These are phyloP conservation scores for Parafenestella ontariensis DNA, from an alignment of 2,329 filamentous ascomycete species.

Conservation along the genomic window DNA sequence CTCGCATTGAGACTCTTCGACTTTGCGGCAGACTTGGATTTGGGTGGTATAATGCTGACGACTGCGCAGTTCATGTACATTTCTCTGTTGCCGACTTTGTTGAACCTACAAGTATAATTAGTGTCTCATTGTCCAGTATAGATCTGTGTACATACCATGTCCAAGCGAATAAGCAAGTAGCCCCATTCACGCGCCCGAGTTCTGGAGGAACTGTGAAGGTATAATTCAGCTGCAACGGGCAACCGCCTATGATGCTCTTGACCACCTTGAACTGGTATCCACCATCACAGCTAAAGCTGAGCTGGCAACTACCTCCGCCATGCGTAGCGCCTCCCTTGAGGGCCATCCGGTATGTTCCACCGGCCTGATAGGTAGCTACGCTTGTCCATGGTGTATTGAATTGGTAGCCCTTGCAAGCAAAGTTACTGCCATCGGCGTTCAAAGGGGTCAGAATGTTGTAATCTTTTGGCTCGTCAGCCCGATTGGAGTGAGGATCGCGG, in stretches of 20 bases:
- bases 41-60: constrained; percentile 62
- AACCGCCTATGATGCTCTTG: constrained; percentile 67
- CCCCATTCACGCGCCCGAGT: not conserved
- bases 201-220: constrained; percentile 59
- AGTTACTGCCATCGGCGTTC: constrained; percentile 66
- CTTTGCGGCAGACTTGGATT: constrained; percentile 48
- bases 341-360: constrained; percentile 68
- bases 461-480: constrained; percentile 60
- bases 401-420: constrained; percentile 77
- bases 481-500: constrained; percentile 55
- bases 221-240: constrained; percentile 61
- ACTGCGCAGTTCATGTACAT: constrained; percentile 88
- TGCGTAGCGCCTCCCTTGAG: constrained; percentile 68
- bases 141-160: constrained; percentile 45
- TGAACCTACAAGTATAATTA: constrained; percentile 56
- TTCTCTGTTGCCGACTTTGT: constrained; percentile 77
- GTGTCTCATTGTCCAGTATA: not conserved
- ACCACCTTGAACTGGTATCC: constrained; percentile 74
- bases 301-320: constrained; percentile 77
- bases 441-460: constrained; percentile 77
- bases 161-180: constrained; percentile 71
- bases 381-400: constrained; percentile 58
- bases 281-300: constrained; percentile 75
- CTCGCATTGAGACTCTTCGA: constrained; percentile 48
- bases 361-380: constrained; percentile 68